These are phyloP conservation scores for Clarireedia hainanense DNA, from an alignment of 2,329 filamentous ascomycete genomes.

Conservation along the genomic window DNA sequence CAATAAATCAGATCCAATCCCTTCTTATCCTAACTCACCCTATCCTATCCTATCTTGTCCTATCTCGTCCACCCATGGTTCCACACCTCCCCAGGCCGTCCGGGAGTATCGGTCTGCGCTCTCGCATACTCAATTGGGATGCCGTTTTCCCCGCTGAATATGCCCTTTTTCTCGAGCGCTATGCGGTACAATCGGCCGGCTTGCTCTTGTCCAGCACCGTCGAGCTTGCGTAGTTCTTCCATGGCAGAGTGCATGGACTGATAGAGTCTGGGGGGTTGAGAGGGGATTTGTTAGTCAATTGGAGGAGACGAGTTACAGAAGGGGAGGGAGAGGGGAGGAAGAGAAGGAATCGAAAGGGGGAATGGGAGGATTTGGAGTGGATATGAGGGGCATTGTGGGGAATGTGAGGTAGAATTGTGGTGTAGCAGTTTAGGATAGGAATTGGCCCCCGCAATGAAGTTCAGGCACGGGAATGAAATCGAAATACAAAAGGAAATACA, in stretches of 20 bases:
- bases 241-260: conserved; percentile 77
- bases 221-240: conserved; percentile 65
- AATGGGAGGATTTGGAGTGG: background rate
- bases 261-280: conserved; percentile 43
- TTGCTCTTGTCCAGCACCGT: conserved; percentile 45
- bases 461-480: background rate
- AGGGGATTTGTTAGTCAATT: background rate
- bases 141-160: conserved; percentile 57
- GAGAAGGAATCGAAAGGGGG: background rate
- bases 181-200: conserved; percentile 74
- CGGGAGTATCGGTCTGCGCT: conserved; percentile 75
- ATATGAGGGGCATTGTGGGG: background rate
- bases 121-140: conserved; percentile 90
- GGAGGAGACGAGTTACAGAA: background rate
- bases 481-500: background rate
- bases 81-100: conserved; percentile 69
- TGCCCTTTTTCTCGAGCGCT: conserved; percentile 83
- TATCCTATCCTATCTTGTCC: background rate
- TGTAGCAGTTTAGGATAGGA: too few species aligned
- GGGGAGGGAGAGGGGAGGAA: background rate
- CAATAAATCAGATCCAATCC: background rate
- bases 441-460: background rate
- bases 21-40: background rate
- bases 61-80: conserved; percentile 81
- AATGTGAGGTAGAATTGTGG: background rate